A percentile compares a stretch with the other conserved stretches of the same genome.
Conservation (phyloP, 495 filamentous ascomycete species). For the Podospora bellae-mahoneyi region DNA sequence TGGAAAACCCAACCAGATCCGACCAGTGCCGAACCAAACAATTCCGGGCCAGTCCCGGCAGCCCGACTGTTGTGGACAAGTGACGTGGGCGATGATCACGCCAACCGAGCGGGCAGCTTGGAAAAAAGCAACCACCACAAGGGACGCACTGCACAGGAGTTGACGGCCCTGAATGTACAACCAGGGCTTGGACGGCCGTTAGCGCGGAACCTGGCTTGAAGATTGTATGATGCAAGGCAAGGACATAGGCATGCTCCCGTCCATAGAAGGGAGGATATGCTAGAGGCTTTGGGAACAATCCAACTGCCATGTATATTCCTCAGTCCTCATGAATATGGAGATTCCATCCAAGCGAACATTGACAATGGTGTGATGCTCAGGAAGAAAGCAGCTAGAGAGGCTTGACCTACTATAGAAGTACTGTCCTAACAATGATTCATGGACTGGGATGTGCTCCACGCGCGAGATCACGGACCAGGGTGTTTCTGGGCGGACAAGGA, state of each 20-base stretch:
- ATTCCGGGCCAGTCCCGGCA: slow-evolving; percentile 3
- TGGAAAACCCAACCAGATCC: slow-evolving; percentile 5
- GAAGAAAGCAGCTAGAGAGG: too few relatives aligned
- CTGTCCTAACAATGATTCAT: neutral
- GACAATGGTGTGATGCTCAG: too few relatives aligned
- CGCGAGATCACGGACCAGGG: neutral
- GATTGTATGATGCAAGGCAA: neutral
- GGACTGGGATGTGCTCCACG: neutral
- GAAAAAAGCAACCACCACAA: slow-evolving; percentile 18
- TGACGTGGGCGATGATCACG: slow-evolving; percentile 21
- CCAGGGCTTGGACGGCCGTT: neutral
- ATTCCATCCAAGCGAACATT: too few relatives aligned
- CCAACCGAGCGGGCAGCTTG: slow-evolving; percentile 19
- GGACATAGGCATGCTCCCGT: neutral
- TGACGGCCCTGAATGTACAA: neutral
- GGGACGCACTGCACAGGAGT: neutral
- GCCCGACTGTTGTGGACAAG: slow-evolving; percentile 11
- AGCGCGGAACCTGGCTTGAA: neutral
- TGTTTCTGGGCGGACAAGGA: slow-evolving; percentile 9
- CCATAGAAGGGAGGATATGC: too few relatives aligned
- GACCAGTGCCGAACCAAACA: neutral
- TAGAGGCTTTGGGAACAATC: too few relatives aligned
- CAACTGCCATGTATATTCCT: too few relatives aligned
- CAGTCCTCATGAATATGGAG: too few relatives aligned
- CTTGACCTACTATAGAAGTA: neutral